Evolutionary conservation across 2,329 filamentous ascomycete genomes (phyloP).

Genomic region (Aspergillus felis): DNA sequence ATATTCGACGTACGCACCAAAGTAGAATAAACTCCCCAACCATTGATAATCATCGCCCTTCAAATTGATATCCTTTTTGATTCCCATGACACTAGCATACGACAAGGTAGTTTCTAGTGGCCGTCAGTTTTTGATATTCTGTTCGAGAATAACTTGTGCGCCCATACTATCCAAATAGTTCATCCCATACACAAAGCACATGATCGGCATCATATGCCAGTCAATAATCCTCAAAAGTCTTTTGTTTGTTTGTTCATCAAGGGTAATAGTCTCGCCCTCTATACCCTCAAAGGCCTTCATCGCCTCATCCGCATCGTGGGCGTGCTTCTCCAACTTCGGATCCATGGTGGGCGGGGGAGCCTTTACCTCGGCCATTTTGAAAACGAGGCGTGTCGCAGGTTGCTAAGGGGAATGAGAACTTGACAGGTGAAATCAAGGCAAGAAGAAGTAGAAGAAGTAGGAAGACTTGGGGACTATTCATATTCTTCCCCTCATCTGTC

Average conservation of each 20-base stretch:
- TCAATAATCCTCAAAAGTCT: slow-evolving; percentile 60
- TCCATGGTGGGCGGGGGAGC: slow-evolving; percentile 23
- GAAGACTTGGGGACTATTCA: not conserved
- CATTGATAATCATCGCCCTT: slow-evolving; percentile 48
- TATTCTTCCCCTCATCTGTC: not conserved
- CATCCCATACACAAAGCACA: slow-evolving; percentile 57
- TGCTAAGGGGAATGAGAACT: not conserved
- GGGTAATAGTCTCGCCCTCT: slow-evolving; percentile 49
- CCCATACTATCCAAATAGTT: slow-evolving; percentile 52
- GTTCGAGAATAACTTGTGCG: not conserved
- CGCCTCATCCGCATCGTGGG: slow-evolving; percentile 58
- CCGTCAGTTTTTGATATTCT: not conserved
- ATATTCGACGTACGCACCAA: slow-evolving; percentile 28
- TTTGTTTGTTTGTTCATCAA: slow-evolving; percentile 56
- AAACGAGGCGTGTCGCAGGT: not conserved
- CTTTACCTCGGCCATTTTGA: slow-evolving; percentile 36
- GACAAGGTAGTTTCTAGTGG: slow-evolving; percentile 45
- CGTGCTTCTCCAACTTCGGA: slow-evolving; percentile 47
- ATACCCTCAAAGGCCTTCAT: slow-evolving; percentile 52
- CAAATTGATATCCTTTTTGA: slow-evolving; percentile 45
- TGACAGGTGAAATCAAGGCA: not conserved
- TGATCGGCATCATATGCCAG: slow-evolving; percentile 57
- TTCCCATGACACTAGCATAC: slow-evolving; percentile 53
- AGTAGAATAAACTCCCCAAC: slow-evolving; percentile 52
- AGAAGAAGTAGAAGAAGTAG: not conserved